Evolutionary conservation across 2,329 filamentous ascomycete genomes (phyloP).

Genomic region (Diplodia scrobiculata): DNA sequence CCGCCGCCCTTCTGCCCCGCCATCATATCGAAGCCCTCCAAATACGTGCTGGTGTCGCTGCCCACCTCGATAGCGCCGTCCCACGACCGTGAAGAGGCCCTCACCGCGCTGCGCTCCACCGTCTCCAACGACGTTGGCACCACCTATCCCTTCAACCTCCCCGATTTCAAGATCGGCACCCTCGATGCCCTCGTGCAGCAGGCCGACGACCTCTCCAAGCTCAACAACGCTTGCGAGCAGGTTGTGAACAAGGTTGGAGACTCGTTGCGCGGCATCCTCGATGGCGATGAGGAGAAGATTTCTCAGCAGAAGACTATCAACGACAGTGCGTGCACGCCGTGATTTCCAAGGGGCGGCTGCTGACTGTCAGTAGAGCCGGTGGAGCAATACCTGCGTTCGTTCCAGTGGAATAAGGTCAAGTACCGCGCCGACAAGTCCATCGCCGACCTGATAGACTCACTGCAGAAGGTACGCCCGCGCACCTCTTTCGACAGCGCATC

Average conservation of each 20-base stretch:
- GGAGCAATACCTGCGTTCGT: constrained; percentile 85
- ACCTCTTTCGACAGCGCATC: neutral
- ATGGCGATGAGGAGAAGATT: constrained; percentile 80
- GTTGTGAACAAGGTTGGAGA: constrained; percentile 89
- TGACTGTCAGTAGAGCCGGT: constrained; percentile 70
- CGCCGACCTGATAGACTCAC: constrained; percentile 77
- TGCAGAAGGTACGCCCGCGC: constrained; percentile 71
- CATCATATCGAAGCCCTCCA: constrained; percentile 53
- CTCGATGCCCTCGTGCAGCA: constrained; percentile 93
- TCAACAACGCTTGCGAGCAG: constrained; percentile 74
- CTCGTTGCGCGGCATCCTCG: constrained; percentile 77
- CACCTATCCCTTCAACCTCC: constrained; percentile 76
- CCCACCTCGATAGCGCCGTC: constrained; percentile 84
- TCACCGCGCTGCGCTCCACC: constrained; percentile 72
- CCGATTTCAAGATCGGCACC: constrained; percentile 96
- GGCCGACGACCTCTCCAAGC: constrained; percentile 90
- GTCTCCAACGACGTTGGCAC: constrained; percentile 74
- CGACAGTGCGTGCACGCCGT: constrained; percentile 68
- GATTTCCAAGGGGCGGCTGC: neutral
- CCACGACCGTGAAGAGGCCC: constrained; percentile 76
- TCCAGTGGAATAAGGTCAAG: constrained; percentile 97
- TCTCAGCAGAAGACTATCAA: constrained; percentile 90
- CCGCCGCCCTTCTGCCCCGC: neutral
- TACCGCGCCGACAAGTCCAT: constrained; percentile 92
- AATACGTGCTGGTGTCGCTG: constrained; percentile 86